These are phyloP conservation scores for Botryosphaeria dothidea DNA, from an alignment of 2,329 filamentous ascomycete genomes.

Conservation along the genomic window DNA sequence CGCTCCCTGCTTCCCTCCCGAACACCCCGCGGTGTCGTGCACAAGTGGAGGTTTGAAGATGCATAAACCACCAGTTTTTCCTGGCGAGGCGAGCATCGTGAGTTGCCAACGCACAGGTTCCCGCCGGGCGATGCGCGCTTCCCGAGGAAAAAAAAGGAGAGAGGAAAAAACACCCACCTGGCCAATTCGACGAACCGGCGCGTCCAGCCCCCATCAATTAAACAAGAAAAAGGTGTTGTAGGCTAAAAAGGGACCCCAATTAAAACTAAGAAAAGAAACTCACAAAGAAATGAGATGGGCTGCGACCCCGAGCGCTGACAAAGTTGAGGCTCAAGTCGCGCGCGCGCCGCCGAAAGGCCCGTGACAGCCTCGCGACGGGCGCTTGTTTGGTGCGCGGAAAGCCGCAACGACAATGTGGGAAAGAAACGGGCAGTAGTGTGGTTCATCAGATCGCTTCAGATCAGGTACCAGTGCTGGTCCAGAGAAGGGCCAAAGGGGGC, in stretches of 20 bases:
- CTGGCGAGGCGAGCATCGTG: background rate
- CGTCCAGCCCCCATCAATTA: background rate
- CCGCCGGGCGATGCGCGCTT: constrained; percentile 15
- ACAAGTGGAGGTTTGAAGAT: background rate
- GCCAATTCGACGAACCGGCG: background rate
- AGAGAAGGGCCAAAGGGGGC: background rate
- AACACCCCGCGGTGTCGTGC: constrained; percentile 6
- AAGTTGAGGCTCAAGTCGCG: constrained; percentile 2
- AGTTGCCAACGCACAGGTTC: constrained; percentile 15
- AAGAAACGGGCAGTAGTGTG: background rate
- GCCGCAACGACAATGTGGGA: background rate
- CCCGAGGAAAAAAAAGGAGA: constrained; percentile 4
- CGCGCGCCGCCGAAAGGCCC: background rate
- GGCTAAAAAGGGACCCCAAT: background rate
- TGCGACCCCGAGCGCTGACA: background rate
- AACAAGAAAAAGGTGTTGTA: background rate
- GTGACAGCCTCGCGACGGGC: background rate
- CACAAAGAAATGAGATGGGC: background rate
- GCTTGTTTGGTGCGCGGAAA: constrained; percentile 1
- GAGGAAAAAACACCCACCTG: background rate
- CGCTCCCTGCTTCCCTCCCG: constrained; percentile 16
- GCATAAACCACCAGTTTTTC: background rate
- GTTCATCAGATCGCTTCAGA: constrained; percentile 7
- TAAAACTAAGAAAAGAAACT: constrained; percentile 1
- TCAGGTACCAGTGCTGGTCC: too few species aligned